These are phyloP conservation scores for Myochromella boudieri DNA, from an alignment of 768 basidiomycete species.

Conservation along the genomic window DNA sequence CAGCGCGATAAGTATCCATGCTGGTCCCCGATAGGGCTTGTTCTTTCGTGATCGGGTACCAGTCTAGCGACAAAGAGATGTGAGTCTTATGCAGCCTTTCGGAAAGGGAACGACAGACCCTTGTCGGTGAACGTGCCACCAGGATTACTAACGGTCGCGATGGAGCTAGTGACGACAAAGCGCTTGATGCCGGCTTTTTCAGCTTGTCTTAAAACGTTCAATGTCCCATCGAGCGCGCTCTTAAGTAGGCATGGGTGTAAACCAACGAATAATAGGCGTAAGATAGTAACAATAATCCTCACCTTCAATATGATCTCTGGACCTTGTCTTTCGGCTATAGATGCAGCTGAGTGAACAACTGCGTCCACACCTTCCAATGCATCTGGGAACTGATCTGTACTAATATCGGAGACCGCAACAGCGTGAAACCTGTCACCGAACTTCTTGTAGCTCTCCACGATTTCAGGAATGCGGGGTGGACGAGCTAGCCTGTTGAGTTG, in stretches of 20 bases:
- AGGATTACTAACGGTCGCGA: conserved; percentile 27
- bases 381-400: conserved; percentile 40
- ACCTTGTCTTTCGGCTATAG: conserved; percentile 27
- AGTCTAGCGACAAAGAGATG: no score
- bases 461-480: conserved; percentile 15
- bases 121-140: conserved; percentile 23
- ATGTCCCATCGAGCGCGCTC: conserved; percentile 36
- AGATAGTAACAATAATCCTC: no score
- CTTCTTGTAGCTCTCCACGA: conserved; percentile 14
- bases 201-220: conserved; percentile 39
- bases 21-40: conserved; percentile 20
- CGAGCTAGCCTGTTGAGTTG: conserved; percentile 19
- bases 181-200: conserved; percentile 33
- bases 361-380: conserved; percentile 51
- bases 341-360: conserved; percentile 44
- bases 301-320: conserved; percentile 26
- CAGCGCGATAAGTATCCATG: conserved; percentile 28
- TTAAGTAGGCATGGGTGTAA: conserved; percentile 11
- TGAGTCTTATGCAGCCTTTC: no score
- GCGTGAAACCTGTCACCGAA: conserved; percentile 9
- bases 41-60: conserved; percentile 32
- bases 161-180: conserved; percentile 37
- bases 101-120: no score
- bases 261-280: background rate
- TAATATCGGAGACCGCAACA: conserved; percentile 28